Evolutionary conservation across 2,329 filamentous ascomycete species (phyloP).

Genomic region (Monilinia vaccinii-corymbosi): DNA sequence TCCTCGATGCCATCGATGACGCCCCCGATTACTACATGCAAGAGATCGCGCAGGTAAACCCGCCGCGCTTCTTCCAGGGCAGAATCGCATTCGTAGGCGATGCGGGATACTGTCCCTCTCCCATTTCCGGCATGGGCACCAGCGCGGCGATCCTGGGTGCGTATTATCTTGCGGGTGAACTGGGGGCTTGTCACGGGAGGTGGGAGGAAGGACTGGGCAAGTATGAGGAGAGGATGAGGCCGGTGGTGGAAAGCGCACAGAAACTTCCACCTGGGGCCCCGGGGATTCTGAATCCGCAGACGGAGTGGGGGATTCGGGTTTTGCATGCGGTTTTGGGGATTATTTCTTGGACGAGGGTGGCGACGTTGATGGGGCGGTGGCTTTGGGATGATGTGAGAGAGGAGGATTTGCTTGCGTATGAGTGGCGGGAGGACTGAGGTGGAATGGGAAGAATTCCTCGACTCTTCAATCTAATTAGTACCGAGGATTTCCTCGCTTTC

Average conservation of each 20-base stretch:
- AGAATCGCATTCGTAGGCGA: conserved; percentile 42
- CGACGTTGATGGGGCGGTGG: not conserved
- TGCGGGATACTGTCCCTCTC: conserved; percentile 34
- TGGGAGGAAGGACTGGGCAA: not conserved
- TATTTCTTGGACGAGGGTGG: not conserved
- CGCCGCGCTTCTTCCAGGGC: conserved; percentile 33
- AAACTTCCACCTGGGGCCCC: conserved; percentile 1
- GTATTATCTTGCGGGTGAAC: conserved; percentile 40
- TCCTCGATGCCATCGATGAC: conserved; percentile 32
- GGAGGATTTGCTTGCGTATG: not conserved
- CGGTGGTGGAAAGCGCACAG: not conserved
- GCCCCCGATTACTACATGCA: conserved; percentile 34
- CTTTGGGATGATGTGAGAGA: not conserved
- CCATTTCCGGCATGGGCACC: conserved; percentile 35
- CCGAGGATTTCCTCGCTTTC: too few species aligned
- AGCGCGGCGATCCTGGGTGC: conserved; percentile 34
- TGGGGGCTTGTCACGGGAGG: conserved; percentile 14
- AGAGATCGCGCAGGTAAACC: conserved; percentile 33
- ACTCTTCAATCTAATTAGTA: too few species aligned
- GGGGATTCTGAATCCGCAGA: not conserved
- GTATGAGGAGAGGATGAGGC: not conserved
- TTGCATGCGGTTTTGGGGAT: not conserved
- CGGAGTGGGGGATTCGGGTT: not conserved
- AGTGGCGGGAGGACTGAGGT: not conserved
- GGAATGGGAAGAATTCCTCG: too few species aligned